A percentile compares a stretch with the other conserved stretches of the same genome.
Evolutionary conservation across 1,139 yeast genomes (phyloP).

Genomic region (Candida frijolesensis): DNA sequence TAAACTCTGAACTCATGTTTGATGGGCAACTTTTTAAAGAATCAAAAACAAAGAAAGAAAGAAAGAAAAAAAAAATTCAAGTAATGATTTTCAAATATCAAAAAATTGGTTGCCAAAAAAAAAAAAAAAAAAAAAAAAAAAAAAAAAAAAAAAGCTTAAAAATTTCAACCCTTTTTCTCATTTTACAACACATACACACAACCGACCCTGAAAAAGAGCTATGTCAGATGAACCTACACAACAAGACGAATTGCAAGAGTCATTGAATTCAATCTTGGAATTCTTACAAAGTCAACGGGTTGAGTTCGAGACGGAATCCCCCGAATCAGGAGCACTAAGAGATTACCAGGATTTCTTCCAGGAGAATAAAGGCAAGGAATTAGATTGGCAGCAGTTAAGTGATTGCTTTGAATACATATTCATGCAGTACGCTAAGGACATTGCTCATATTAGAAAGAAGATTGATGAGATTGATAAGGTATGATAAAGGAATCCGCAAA

Average conservation of each 20-base stretch:
- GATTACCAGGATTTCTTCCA: background rate
- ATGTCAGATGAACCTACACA: background rate
- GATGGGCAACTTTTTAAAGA: background rate
- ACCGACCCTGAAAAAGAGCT: too few species aligned
- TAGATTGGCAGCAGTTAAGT: conserved; percentile 21
- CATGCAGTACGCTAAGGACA: conserved; percentile 18
- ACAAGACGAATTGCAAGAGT: background rate
- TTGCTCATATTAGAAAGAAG: conserved; percentile 19
- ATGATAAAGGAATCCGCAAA: background rate
- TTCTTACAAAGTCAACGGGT: conserved; percentile 2
- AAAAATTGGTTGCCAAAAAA: background rate
- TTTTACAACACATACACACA: background rate
- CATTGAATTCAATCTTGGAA: conserved; percentile 5
- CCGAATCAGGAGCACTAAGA: background rate
- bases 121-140: background rate
- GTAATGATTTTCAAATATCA: background rate
- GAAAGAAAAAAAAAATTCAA: background rate
- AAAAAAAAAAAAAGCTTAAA: background rate
- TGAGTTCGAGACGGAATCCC: background rate
- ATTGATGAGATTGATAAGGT: conserved; percentile 22
- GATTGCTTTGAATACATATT: conserved; percentile 20
- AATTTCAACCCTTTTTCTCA: background rate
- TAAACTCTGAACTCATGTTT: conserved; percentile 13
- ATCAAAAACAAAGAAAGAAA: background rate
- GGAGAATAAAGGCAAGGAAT: conserved; percentile 7